Evolutionary conservation across 495 filamentous ascomycete genomes (phyloP).

Genomic region (Aspergillus ostianus): DNA sequence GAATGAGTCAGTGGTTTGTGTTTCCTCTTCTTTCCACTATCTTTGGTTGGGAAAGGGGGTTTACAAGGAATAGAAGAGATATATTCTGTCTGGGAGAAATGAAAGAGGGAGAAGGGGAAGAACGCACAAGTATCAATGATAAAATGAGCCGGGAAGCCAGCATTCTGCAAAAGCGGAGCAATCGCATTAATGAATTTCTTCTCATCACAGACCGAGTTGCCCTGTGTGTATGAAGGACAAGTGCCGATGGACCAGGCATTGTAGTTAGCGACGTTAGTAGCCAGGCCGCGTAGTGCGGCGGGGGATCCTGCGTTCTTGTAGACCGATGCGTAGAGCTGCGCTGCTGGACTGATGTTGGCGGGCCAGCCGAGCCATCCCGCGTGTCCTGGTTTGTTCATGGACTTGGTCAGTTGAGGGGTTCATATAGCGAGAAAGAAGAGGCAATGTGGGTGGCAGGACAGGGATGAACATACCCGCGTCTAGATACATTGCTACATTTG

Average conservation of each 20-base stretch:
- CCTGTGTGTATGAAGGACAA: constrained; percentile 42
- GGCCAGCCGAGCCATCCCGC: constrained; percentile 80
- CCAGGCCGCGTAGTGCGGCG: constrained; percentile 64
- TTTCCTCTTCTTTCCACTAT: neutral
- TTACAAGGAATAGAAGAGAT: no score
- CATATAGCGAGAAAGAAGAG: neutral
- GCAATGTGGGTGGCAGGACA: no score
- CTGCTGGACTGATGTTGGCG: constrained; percentile 71
- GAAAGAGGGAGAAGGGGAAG: no score
- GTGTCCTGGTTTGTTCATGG: constrained; percentile 26
- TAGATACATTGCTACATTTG: constrained; percentile 79
- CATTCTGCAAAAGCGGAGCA: constrained; percentile 54
- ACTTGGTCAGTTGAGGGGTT: neutral
- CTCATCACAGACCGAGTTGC: constrained; percentile 61
- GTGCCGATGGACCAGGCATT: constrained; percentile 56
- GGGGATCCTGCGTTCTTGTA: constrained; percentile 68
- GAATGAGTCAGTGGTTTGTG: neutral
- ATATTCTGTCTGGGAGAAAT: neutral
- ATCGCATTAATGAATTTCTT: constrained; percentile 67
- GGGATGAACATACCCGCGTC: constrained; percentile 56
- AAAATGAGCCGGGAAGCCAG: constrained; percentile 70
- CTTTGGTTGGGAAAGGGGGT: neutral
- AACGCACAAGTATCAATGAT: constrained; percentile 58
- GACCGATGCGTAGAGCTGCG: constrained; percentile 63
- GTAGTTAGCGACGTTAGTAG: constrained; percentile 79